Base-by-base conservation (phyloP, 768 basidiomycete genomes). In the Mycena amicta region DNA sequence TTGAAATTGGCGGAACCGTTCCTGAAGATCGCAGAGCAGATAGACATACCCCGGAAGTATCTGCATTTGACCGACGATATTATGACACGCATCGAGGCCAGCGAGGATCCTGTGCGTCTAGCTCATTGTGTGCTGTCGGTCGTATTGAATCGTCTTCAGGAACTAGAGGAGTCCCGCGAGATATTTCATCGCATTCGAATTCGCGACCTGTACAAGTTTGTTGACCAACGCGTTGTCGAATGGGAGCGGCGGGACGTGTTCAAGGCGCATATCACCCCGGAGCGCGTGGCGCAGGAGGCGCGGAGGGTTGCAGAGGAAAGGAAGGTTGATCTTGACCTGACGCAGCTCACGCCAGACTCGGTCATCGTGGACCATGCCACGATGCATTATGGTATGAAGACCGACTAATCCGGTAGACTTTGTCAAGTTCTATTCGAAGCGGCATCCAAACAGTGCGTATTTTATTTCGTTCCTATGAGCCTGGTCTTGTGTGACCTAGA, bases 361-460 rank as follows among this genome's bases (percentile, higher is more conserved):
- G 76, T 93, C 29, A 82, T 88, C 39, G 88, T 93, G 22, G 82
- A 86, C 50, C 74, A 85, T 12, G 71, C 84, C 1, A 64, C 69
- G 20, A 78, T 93, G 79, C 92, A 93, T 67, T 88, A 89, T 64
- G 92, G 92, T 2, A 90, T 88, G 84, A 77, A 81, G 61, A 82
- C 84, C 41, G 70, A 75, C n/a, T 59, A 90, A 90, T 64, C 92
- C 92, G 1, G 66, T 93, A 46, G 80, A 87, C 46, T 78, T 72
- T 16, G 83, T 92, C 53, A 83, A 79, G 68, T 94, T 93, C 67
- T 93, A 92, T 65, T 83, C 85, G 0, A 92, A 92, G 70, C 73
- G 77, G 13, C 75, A 80, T n/a, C 83, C 83, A 0, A 71, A 86
- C 56, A 64, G 90, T 92, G 65, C n/a, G n/a, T n/a, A n/a, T n/a